Conservation (phyloP, 2,329 filamentous ascomycete species). For the Huntiella bhutanensis region DNA sequence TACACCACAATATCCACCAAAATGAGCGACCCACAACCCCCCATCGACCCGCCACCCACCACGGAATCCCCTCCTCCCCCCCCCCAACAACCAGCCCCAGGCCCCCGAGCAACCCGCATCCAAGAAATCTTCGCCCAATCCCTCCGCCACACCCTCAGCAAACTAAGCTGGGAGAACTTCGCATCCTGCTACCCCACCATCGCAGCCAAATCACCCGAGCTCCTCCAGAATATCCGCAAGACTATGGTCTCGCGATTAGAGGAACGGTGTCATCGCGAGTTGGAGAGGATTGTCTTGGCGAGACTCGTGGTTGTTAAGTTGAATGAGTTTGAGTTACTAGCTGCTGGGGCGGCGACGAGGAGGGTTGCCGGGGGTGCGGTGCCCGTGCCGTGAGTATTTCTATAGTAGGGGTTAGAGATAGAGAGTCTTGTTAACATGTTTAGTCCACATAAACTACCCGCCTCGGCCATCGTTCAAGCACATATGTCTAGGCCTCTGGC, state of each 20-base stretch:
- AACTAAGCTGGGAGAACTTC: constrained; percentile 38
- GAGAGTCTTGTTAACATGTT: not conserved
- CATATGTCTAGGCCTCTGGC: constrained; percentile 35
- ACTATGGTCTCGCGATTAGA: constrained; percentile 38
- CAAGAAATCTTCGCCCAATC: constrained; percentile 33
- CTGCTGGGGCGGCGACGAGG: constrained; percentile 28
- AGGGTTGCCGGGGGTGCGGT: constrained; percentile 17
- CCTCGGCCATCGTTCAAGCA: constrained; percentile 31
- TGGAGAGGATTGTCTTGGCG: constrained; percentile 32
- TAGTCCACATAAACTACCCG: constrained; percentile 37
- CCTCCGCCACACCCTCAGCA: constrained; percentile 33
- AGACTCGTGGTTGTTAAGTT: constrained; percentile 36
- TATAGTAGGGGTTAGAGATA: not conserved
- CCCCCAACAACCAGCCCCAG: constrained; percentile 25
- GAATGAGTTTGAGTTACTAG: constrained; percentile 38
- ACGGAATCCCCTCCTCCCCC: constrained; percentile 23
- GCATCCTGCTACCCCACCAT: constrained; percentile 43
- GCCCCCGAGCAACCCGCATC: constrained; percentile 37
- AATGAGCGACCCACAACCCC: constrained; percentile 1
- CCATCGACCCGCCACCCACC: constrained; percentile 8
- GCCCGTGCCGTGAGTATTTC: constrained; percentile 28
- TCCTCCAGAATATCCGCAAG: constrained; percentile 34
- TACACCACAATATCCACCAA: not conserved
- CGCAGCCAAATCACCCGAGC: constrained; percentile 28
- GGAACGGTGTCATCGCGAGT: constrained; percentile 37